phyloP scores from a whole-genome alignment of 768 basidiomycete genomes.

The Gymnopilus junonius region DNA sequence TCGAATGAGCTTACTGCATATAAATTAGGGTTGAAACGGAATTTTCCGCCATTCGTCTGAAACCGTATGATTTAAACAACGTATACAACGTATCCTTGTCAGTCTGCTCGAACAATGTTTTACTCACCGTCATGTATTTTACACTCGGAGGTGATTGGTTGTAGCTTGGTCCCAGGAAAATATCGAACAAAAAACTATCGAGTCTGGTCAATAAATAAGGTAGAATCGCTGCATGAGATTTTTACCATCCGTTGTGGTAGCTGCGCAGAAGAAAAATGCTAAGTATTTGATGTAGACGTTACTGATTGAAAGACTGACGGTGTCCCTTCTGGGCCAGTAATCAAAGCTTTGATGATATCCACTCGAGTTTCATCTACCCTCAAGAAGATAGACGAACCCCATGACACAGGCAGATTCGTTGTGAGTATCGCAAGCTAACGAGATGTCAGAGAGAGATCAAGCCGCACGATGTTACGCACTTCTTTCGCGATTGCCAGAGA shows the following conservation, averaged over 20 bases:
- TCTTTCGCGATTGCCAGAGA: conserved; percentile 96
- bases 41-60: conserved; percentile 89
- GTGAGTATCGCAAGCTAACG: conserved; percentile 87
- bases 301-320: conserved; percentile 58
- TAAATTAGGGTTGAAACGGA: conserved; percentile 92
- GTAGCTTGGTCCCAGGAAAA: conserved; percentile 89
- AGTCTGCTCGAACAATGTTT: neutral
- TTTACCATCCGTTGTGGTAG: conserved; percentile 91
- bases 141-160: conserved; percentile 83
- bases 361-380: conserved; percentile 92
- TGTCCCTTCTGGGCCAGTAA: conserved; percentile 92
- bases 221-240: conserved; percentile 42
- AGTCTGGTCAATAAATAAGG: neutral
- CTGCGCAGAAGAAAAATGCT: conserved; percentile 38
- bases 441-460: conserved; percentile 8
- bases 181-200: conserved; percentile 72
- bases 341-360: conserved; percentile 90
- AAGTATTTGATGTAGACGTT: neutral
- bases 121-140: conserved; percentile 63
- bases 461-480: conserved; percentile 41
- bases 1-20: conserved; percentile 65
- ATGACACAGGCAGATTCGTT: conserved; percentile 92
- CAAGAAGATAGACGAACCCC: conserved; percentile 93
- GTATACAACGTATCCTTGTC: too few species aligned
- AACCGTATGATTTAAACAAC: neutral